These are phyloP conservation scores for Penicillium sp. DNA, from an alignment of 2,329 filamentous ascomycete genomes.

Conservation along the genomic window DNA sequence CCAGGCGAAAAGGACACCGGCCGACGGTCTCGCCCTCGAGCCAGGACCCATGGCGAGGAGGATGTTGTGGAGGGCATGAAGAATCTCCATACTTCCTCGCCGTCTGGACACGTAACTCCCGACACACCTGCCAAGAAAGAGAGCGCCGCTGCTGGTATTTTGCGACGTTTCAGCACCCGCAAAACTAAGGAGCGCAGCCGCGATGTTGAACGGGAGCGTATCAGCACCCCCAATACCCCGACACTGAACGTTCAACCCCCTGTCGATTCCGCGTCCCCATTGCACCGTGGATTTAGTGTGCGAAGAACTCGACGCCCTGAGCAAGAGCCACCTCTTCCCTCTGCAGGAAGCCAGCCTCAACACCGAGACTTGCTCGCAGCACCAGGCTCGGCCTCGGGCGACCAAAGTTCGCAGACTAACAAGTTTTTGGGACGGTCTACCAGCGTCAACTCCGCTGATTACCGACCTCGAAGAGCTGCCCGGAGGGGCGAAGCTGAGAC, in stretches of 20 bases:
- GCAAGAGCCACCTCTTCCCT: constrained; percentile 55
- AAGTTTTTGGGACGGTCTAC: constrained; percentile 81
- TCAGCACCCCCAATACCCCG: constrained; percentile 68
- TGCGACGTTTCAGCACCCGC: constrained; percentile 90
- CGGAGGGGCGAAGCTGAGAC: constrained; percentile 57
- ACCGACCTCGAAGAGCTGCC: constrained; percentile 62
- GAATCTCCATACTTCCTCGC: constrained; percentile 58
- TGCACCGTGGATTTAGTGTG: constrained; percentile 88
- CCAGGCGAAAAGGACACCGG: constrained; percentile 84
- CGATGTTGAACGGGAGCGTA: constrained; percentile 46
- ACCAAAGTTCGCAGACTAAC: constrained; percentile 59
- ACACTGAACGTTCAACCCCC: constrained; percentile 80
- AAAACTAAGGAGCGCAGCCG: constrained; percentile 60
- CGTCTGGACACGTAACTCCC: constrained; percentile 52
- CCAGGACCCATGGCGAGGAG: constrained; percentile 92
- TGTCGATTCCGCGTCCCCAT: constrained; percentile 62
- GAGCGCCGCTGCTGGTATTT: constrained; percentile 77
- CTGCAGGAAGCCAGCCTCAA: constrained; percentile 64
- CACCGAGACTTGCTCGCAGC: constrained; percentile 72
- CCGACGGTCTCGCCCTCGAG: constrained; percentile 77
- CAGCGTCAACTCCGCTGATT: constrained; percentile 86
- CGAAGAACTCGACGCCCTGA: constrained; percentile 60
- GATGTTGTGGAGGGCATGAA: constrained; percentile 75
- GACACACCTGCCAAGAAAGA: constrained; percentile 75
- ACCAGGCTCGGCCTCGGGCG: constrained; percentile 49